These are phyloP conservation scores for Backusella circina DNA, from an alignment of 192 early-diverging fungal genomes.

Conservation along the genomic window DNA sequence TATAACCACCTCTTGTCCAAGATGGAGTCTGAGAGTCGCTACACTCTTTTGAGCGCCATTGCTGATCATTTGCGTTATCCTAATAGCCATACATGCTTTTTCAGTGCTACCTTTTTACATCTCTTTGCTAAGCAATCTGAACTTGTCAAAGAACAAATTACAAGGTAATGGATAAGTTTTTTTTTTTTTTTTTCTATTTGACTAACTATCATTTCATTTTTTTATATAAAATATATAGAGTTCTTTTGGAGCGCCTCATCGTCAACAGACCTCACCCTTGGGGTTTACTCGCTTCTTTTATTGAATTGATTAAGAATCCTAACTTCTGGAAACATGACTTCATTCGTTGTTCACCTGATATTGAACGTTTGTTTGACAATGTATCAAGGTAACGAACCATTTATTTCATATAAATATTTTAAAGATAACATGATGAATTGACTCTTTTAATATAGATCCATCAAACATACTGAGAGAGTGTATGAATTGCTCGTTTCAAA, in stretches of 20 bases:
- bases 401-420: background rate
- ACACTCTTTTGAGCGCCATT: slow-evolving; percentile 84
- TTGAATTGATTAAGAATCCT: slow-evolving; percentile 92
- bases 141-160: slow-evolving; percentile 93
- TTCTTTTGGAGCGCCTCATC: slow-evolving; percentile 91
- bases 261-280: slow-evolving; percentile 98
- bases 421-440: background rate
- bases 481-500: background rate
- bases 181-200: background rate
- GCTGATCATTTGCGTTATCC: slow-evolving; percentile 97
- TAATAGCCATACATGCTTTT: slow-evolving; percentile 94
- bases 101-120: slow-evolving; percentile 80
- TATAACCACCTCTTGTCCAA: slow-evolving; percentile 64
- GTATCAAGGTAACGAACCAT: slow-evolving; percentile 43
- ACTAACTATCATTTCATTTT: background rate
- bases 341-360: slow-evolving; percentile 68
- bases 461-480: background rate
- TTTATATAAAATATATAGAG: slow-evolving; percentile 42
- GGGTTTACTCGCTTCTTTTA: slow-evolving; percentile 95
- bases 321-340: slow-evolving; percentile 59
- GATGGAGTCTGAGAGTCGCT: slow-evolving; percentile 49
- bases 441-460: background rate
- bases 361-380: slow-evolving; percentile 73
- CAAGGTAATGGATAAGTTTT: slow-evolving; percentile 44
- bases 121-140: slow-evolving; percentile 74